Base-by-base conservation (phyloP, 345 rosid genomes). In the Populus davidiana region DNA sequence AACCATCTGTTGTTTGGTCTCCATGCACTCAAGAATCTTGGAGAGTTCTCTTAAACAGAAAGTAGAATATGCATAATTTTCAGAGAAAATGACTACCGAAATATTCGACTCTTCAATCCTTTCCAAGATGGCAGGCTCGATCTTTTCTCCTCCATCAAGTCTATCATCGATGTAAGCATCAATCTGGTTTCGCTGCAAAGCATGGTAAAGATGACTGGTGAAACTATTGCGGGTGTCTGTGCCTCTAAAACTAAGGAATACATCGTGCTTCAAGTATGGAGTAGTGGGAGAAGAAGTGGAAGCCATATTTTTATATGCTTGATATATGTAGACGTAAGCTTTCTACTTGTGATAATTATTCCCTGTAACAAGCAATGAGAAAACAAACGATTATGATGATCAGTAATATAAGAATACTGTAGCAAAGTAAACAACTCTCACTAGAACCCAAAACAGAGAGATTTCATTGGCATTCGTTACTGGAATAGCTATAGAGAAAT, bases 141-240 rank as follows among this genome's bases (percentile, higher is more conserved):
- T 47, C 25, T 65, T 27, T 31, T 75, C 71, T 65, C 78, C 77
- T 29, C 77, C 44, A 7, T 43, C 27, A 33, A 74, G 61, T 7
- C 5, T 20, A 3, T 65, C 36, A 65, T 74, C 77, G 3, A 38
- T 21, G 35, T 5, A 74, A 8, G 70, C 10, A 7, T n/a, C 11
- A 1, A 63, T 62, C 0, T 64, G 38, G 0, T 29, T 27, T 23
- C 8, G 52, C 11, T 11, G 1, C 6, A 74, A 27, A 27, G 52
- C 70, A 25, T 21, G 0, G 8, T 38, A 17, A 13, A 74, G 77
- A 65, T 64, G 70, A 44, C 70, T 74, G 4, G 33, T 35, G 17
- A 74, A 63, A 18, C 3, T 27, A 8, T 47, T 9, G 18, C 71
- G 59, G 16, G 25, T 47, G 52, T 75, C 77, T 6, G 8, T 13